Evolutionary conservation across 1,284 basidiomycete species (phyloP).

Genomic region (Puccinia coronata): DNA sequence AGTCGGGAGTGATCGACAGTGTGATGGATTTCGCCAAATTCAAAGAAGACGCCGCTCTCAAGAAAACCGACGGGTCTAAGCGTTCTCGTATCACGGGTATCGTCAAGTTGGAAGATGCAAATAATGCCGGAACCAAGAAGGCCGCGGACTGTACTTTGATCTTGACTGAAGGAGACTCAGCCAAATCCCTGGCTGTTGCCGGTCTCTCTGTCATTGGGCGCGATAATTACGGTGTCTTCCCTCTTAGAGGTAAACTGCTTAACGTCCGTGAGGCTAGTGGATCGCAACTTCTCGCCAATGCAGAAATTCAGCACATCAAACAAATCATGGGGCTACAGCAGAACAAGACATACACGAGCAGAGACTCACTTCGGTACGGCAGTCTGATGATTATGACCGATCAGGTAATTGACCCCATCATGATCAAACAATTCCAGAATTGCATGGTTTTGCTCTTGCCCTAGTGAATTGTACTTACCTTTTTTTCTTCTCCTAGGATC

Average conservation of each 20-base stretch:
- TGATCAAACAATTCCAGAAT: neutral
- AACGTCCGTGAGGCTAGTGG: slow-evolving; percentile 97
- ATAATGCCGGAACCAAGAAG: slow-evolving; percentile 87
- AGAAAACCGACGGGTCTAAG: slow-evolving; percentile 95
- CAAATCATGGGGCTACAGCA: slow-evolving; percentile 96
- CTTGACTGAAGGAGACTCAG: slow-evolving; percentile 98
- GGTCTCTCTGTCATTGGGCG: slow-evolving; percentile 93
- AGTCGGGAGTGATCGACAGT: slow-evolving; percentile 87
- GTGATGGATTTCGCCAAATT: slow-evolving; percentile 94
- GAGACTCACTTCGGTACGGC: slow-evolving; percentile 81
- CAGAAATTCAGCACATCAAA: slow-evolving; percentile 95
- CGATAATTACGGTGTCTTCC: slow-evolving; percentile 97
- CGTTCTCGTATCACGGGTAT: slow-evolving; percentile 85
- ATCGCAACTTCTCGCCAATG: slow-evolving; percentile 96
- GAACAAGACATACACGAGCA: slow-evolving; percentile 79
- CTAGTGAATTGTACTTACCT: neutral
- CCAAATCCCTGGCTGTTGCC: slow-evolving; percentile 92
- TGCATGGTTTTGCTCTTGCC: neutral
- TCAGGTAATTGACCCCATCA: slow-evolving; percentile 67
- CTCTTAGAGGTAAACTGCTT: slow-evolving; percentile 90
- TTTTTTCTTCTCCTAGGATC: slow-evolving; percentile 69
- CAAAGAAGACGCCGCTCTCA: slow-evolving; percentile 92
- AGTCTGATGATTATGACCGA: slow-evolving; percentile 99
- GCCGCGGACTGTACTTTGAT: slow-evolving; percentile 89
- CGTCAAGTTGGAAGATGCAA: slow-evolving; percentile 92